phyloP scores from a whole-genome alignment of 2,329 filamentous ascomycete genomes.

The Sporothrix brunneoviolacea region DNA sequence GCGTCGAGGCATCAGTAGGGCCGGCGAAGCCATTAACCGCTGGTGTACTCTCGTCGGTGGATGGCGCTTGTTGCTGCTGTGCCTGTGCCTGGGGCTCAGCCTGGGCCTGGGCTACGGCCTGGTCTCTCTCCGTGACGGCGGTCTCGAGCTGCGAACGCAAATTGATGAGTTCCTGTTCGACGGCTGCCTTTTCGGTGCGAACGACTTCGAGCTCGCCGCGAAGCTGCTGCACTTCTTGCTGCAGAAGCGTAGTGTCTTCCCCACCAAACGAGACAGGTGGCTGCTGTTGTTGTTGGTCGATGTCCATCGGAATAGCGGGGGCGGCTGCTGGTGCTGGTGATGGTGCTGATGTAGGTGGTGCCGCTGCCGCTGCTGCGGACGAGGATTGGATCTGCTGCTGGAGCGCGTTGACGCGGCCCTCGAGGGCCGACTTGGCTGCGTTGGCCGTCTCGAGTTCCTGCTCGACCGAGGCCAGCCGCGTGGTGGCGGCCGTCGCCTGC shows the following conservation, averaged over 20 bases:
- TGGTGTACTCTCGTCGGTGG: slow-evolving; percentile 23
- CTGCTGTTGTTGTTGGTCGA: too few species aligned
- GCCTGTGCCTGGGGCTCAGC: slow-evolving; percentile 19
- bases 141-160: slow-evolving; percentile 54
- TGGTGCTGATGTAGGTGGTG: neutral
- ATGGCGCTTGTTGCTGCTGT: neutral
- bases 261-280: slow-evolving; percentile 29
- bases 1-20: slow-evolving; percentile 16
- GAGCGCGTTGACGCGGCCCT: slow-evolving; percentile 8
- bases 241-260: slow-evolving; percentile 43
- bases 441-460: slow-evolving; percentile 49
- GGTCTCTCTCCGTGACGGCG: slow-evolving; percentile 58
- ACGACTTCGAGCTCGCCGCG: slow-evolving; percentile 60
- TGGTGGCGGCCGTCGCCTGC: slow-evolving; percentile 39
- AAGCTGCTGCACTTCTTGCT: slow-evolving; percentile 42
- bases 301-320: too few species aligned
- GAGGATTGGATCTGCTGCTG: slow-evolving; percentile 24
- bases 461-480: slow-evolving; percentile 33
- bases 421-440: slow-evolving; percentile 27
- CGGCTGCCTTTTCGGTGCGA: slow-evolving; percentile 58
- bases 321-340: neutral
- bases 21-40: slow-evolving; percentile 21
- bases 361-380: slow-evolving; percentile 2
- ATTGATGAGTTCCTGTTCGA: slow-evolving; percentile 56
- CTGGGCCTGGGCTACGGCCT: slow-evolving; percentile 39